Base-by-base conservation (phyloP, 768 basidiomycete species). In the Pisolithus microcarpus region DNA sequence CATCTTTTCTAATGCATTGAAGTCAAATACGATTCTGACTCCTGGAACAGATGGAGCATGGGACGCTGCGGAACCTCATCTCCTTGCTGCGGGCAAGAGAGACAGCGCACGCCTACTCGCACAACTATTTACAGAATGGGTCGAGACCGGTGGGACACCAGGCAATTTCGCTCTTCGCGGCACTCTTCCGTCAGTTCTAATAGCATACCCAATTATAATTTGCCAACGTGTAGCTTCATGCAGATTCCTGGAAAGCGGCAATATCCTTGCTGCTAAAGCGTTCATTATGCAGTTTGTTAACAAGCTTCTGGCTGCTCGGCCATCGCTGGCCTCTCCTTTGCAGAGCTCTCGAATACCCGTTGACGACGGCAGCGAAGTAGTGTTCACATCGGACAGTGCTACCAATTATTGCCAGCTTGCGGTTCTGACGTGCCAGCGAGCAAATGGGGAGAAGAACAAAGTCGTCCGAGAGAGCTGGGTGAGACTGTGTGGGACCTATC, bases 341-440 rank as follows among this genome's bases (percentile, higher is more conserved):
- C 68, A 70, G 23, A 58, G 69, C 9, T 61, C 67, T 5, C 70
- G 75, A n/a, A 69, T 87, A 42, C 65, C 73, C 19, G 73, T 81
- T 6, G 63, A 63, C 11, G 59, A 63, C 34, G 58, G 58, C n/a
- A 76, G 77, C 51, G 88, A 93, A 60, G 75, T 96, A 4, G 65
- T 79, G 13, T 72, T 91, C 49, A 93, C 91, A 5, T 78, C 77
- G 24, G 87, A 94, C 55, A 70, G 79, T 0, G 72, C 82, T 6
- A 72, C 96, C 52, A 99, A 96, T 63, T 97, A 95, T 66, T 74
- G 86, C 2, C 96, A 99, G 61, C 78, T 98, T 49, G 91, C 88
- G 0, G 80, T 97, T 10, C 65, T 86, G 48, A 86, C 85, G n/a
- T 91, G 89, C 56, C 95, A 97, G 63, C 80, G 91, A 21, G 85